These are phyloP conservation scores for Aegilops speltoides DNA, from an alignment of 176 grass and related monocot genomes.

Conservation along the genomic window DNA sequence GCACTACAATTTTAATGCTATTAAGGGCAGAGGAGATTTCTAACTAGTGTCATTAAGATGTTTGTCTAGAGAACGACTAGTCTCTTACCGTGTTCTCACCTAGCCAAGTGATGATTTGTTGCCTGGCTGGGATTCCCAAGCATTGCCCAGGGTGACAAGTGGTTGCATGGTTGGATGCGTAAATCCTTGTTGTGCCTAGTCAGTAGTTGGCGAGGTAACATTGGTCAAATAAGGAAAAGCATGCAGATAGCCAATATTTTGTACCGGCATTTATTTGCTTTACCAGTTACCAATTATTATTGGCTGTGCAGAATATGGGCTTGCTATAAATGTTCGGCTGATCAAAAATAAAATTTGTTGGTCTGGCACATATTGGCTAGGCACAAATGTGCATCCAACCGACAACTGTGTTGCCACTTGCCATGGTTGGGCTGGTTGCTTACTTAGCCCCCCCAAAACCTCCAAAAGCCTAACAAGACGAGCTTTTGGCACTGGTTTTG, in stretches of 20 bases:
- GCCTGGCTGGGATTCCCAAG: not conserved
- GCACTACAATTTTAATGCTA: slow-evolving; percentile 10
- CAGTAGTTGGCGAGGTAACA: not conserved
- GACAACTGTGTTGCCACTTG: not conserved
- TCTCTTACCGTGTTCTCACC: not conserved
- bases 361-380: not conserved
- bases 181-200: not conserved
- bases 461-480: no score
- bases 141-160: not conserved
- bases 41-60: not conserved
- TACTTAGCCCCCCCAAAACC: not conserved
- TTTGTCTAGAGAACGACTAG: not conserved
- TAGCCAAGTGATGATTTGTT: not conserved
- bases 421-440: no score
- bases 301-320: not conserved
- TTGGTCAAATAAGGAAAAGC: not conserved
- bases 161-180: not conserved
- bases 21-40: not conserved
- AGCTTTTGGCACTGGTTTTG: slow-evolving; percentile 11
- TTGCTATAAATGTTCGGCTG: not conserved
- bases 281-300: not conserved
- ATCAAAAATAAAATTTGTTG: not conserved
- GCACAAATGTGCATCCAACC: not conserved
- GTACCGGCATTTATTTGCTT: not conserved
- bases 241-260: not conserved